Evolutionary conservation across 148 eudicot genomes (phyloP), one percentile per base, ranked within the genome.

Genomic region (Persicaria tinctoria): DNA sequence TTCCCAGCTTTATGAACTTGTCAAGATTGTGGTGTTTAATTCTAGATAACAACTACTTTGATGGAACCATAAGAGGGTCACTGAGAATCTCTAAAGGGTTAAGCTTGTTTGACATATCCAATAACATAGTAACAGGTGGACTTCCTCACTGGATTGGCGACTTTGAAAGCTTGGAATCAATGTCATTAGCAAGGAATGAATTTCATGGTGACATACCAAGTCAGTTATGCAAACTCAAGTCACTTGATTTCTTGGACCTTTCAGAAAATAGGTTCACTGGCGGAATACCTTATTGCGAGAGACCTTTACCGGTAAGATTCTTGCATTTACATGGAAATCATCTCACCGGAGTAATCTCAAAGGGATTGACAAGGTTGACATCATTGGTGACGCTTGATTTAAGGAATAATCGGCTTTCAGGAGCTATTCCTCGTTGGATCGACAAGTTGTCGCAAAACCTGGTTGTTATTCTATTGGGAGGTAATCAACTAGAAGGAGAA

Each of bases 401-500:
- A 5, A 63, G 73, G 11, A 18, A 50, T 10, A 50, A 50, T 50
- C 7, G 12, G 0, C 53, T 50, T 50, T 50, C 53, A 6, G 53
- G 53, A 5, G 53, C 12, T 10, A 50, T 50, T 50, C 53, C 53
- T 50, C 14, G 13, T 3, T 50, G 53, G 53, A 50, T 50, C 7
- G 53, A 50, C 12, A 32, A 32, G 38, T 32, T 32, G 38, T 32
- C 38, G 38, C 38, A 32, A 32, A 32, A 32, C 76, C 13, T 50
- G 8, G 53, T 9, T 8, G 12, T 3, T 50, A 9, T 50, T 50
- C 12, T 50, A 12, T 12, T 50, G 8, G 11, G 53, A 5, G 53
- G 27, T 8, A 79, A 79, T 69, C 23, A 70, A 14, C 46, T 79
- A 1, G 16, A 20, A n/a, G 78, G 73, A 8, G 5, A 46, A 23